Percentiles rank a stretch among this genome's conserved stretches.
phyloP scores from a whole-genome alignment of 2,329 filamentous ascomycete genomes.

The Calonectria hongkongensis region DNA sequence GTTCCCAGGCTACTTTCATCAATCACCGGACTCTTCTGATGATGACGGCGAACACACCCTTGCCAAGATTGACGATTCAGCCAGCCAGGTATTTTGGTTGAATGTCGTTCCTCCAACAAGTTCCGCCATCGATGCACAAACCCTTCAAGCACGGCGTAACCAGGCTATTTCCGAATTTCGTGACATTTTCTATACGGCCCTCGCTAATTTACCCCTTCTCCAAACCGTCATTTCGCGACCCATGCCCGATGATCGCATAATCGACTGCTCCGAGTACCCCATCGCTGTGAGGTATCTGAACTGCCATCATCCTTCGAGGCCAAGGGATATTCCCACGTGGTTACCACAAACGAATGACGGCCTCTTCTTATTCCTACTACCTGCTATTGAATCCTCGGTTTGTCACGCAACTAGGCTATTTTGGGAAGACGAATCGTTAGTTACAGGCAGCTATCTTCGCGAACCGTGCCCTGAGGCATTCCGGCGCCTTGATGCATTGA shows the following conservation, averaged over 20 bases:
- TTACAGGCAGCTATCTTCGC: not conserved
- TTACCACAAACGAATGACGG: slow-evolving; percentile 14
- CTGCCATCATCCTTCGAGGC: not conserved
- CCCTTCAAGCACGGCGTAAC: not conserved
- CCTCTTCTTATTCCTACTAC: slow-evolving; percentile 18
- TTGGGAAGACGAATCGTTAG: slow-evolving; percentile 19
- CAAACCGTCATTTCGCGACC: slow-evolving; percentile 17
- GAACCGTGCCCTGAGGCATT: not conserved
- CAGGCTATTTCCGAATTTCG: not conserved
- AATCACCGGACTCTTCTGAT: not conserved
- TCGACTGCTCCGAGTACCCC: slow-evolving; percentile 14
- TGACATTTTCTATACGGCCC: not conserved
- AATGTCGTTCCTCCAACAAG: slow-evolving; percentile 9
- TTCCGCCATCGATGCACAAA: not conserved
- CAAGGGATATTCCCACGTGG: not conserved
- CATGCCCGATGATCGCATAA: slow-evolving; percentile 10
- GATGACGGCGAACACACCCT: not conserved
- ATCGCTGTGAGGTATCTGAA: not conserved
- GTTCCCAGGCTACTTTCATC: slow-evolving; percentile 21
- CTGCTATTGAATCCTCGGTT: slow-evolving; percentile 7
- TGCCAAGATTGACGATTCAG: not conserved
- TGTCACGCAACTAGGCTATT: slow-evolving; percentile 2
- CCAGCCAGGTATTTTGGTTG: slow-evolving; percentile 4
- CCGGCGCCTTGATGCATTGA: not conserved
- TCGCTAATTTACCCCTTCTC: slow-evolving; percentile 4